A percentile compares a stretch with the other conserved stretches of the same genome.
These are phyloP conservation scores for Talaromyces sp. DNA, from an alignment of 2,329 filamentous ascomycete species.

Conservation along the genomic window DNA sequence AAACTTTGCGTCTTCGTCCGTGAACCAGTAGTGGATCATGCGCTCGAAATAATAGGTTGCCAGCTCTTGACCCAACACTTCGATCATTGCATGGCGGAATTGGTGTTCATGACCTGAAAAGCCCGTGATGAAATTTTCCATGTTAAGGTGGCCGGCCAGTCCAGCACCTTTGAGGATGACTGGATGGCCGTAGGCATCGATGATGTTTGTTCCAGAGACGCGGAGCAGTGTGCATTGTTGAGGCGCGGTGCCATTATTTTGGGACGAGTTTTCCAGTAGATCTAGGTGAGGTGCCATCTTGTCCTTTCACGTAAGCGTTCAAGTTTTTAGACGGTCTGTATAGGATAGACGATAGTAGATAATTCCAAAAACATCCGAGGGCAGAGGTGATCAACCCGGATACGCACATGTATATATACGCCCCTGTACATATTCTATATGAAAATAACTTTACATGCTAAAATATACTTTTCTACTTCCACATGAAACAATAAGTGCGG, in stretches of 20 bases:
- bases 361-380: too few species aligned
- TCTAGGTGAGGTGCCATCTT: not conserved
- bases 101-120: not conserved
- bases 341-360: too few species aligned
- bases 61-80: not conserved
- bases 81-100: not conserved
- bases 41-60: not conserved
- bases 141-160: not conserved
- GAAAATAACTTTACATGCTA: too few species aligned
- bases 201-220: not conserved
- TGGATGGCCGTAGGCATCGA: not conserved
- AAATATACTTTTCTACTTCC: too few species aligned
- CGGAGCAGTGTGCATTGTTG: not conserved
- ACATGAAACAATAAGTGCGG: too few species aligned
- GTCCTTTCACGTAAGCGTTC: too few species aligned
- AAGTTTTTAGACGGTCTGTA: too few species aligned
- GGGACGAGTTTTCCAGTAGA: not conserved
- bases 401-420: too few species aligned
- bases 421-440: too few species aligned
- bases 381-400: too few species aligned
- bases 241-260: not conserved
- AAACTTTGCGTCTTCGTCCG: not conserved
- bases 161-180: not conserved
- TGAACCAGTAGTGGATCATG: not conserved
- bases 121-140: not conserved